Evolutionary conservation across 2,329 filamentous ascomycete species (phyloP).

Genomic region (Berkeleyomyces rouxiae): DNA sequence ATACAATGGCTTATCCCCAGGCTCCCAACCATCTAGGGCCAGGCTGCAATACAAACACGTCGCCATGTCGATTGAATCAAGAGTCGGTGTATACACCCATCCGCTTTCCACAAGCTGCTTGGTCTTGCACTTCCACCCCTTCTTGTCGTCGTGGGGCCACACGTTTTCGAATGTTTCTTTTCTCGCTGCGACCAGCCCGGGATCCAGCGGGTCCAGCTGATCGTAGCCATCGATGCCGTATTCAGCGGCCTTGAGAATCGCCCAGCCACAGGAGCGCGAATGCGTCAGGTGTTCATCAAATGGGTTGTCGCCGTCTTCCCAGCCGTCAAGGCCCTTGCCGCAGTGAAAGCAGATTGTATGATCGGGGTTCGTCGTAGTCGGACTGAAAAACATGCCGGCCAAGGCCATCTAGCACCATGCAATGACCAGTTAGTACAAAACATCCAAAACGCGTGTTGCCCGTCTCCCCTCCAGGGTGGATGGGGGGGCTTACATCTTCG

Average conservation of each 20-base stretch:
- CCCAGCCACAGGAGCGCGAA: slow-evolving; percentile 73
- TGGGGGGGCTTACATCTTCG: slow-evolving; percentile 18
- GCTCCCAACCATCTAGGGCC: slow-evolving; percentile 87
- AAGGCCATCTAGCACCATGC: slow-evolving; percentile 50
- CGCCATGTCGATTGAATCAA: slow-evolving; percentile 73
- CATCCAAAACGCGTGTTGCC: not conserved
- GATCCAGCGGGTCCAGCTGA: slow-evolving; percentile 56
- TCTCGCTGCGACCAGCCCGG: slow-evolving; percentile 58
- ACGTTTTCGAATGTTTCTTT: slow-evolving; percentile 64
- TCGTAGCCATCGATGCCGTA: slow-evolving; percentile 44
- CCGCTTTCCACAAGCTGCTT: slow-evolving; percentile 86
- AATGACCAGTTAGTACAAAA: not conserved
- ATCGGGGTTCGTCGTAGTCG: slow-evolving; percentile 57
- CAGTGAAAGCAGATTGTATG: slow-evolving; percentile 87
- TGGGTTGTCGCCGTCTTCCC: slow-evolving; percentile 76
- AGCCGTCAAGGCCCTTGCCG: slow-evolving; percentile 68
- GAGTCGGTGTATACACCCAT: slow-evolving; percentile 80
- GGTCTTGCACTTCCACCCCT: slow-evolving; percentile 75
- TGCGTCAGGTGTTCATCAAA: slow-evolving; percentile 74
- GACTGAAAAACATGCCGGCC: slow-evolving; percentile 83
- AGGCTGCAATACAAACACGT: slow-evolving; percentile 84
- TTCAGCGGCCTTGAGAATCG: slow-evolving; percentile 50
- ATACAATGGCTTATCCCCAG: slow-evolving; percentile 72
- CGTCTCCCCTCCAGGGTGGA: not conserved
- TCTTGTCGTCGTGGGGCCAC: slow-evolving; percentile 84